phyloP scores from a whole-genome alignment of 169 alveolate species.

The Fabrea salina region DNA sequence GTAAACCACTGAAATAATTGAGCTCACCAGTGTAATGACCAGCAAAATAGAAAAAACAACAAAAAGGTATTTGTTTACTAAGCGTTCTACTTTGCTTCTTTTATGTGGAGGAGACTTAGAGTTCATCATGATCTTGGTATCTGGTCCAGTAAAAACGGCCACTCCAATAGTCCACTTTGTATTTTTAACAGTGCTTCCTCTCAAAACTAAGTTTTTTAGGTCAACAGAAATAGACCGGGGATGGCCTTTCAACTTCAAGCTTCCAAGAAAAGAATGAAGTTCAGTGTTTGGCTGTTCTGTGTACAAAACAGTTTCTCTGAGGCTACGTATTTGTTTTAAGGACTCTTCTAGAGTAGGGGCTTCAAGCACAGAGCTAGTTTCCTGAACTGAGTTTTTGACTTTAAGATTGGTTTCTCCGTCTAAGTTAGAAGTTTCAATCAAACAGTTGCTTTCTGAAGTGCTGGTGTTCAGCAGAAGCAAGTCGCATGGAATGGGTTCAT shows the following conservation, averaged over 20 bases:
- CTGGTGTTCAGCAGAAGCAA: constrained; percentile 52
- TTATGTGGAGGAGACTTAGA: constrained; percentile 65
- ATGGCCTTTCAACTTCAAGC: constrained; percentile 6
- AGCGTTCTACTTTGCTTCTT: constrained; percentile 71
- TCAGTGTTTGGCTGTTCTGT: constrained; percentile 27
- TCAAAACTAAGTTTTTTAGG: constrained; percentile 48
- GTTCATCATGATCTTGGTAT: constrained; percentile 78
- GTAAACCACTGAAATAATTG: not conserved
- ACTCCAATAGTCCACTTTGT: constrained; percentile 85
- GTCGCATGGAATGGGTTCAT: constrained; percentile 70
- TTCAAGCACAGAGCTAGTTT: not conserved
- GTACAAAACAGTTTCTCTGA: not conserved
- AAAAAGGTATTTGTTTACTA: constrained; percentile 73
- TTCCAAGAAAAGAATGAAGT: constrained; percentile 30
- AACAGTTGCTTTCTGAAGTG: constrained; percentile 46
- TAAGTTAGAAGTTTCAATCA: constrained; percentile 68
- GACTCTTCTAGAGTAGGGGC: not conserved
- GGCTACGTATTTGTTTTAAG: not conserved
- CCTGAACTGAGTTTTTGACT: constrained; percentile 25
- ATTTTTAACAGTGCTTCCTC: constrained; percentile 78
- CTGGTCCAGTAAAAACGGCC: constrained; percentile 77
- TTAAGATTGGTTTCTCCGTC: constrained; percentile 78
- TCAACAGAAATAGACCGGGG: constrained; percentile 13
- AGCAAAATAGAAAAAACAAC: constrained; percentile 64
- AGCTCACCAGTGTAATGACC: constrained; percentile 46